These are phyloP conservation scores for Fraxinus floribunda DNA, from an alignment of 305 asterid genomes.

Conservation along the genomic window DNA sequence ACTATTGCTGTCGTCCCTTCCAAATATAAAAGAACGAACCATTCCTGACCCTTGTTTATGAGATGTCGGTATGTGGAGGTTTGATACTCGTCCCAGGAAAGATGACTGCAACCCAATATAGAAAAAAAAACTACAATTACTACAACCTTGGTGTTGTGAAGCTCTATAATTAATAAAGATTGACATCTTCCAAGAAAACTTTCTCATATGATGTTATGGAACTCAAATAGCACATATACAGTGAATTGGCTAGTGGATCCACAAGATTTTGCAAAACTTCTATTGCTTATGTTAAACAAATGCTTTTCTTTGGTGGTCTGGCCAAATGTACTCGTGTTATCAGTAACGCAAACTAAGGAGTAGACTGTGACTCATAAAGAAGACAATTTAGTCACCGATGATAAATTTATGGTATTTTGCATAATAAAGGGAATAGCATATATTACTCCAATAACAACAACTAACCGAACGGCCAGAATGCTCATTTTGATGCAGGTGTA, in stretches of 20 bases:
- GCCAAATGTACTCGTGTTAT: not conserved
- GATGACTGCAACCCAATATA: constrained; percentile 60
- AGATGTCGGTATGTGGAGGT: constrained; percentile 53
- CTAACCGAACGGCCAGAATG: not conserved
- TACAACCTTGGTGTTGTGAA: not conserved
- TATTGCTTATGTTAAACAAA: constrained; percentile 8
- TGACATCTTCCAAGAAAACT: not conserved
- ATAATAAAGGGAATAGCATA: not conserved
- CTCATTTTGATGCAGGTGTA: constrained; percentile 13
- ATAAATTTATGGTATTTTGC: not conserved
- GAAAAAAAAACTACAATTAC: constrained; percentile 4
- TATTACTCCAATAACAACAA: not conserved
- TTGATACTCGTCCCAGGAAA: constrained; percentile 69
- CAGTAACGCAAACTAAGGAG: not conserved
- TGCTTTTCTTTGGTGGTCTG: not conserved
- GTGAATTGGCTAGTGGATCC: not conserved
- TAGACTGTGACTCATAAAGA: not conserved
- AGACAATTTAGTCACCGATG: not conserved
- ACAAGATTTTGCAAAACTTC: constrained; percentile 9
- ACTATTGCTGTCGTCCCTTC: constrained; percentile 86
- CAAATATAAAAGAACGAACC: constrained; percentile 75
- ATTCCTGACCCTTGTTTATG: constrained; percentile 61
- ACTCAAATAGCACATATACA: not conserved
- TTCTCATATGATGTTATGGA: not conserved
- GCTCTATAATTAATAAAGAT: constrained; percentile 2